Evolutionary conservation across 2,329 filamentous ascomycete genomes (phyloP).

Genomic region (Sporothrix protearum): DNA sequence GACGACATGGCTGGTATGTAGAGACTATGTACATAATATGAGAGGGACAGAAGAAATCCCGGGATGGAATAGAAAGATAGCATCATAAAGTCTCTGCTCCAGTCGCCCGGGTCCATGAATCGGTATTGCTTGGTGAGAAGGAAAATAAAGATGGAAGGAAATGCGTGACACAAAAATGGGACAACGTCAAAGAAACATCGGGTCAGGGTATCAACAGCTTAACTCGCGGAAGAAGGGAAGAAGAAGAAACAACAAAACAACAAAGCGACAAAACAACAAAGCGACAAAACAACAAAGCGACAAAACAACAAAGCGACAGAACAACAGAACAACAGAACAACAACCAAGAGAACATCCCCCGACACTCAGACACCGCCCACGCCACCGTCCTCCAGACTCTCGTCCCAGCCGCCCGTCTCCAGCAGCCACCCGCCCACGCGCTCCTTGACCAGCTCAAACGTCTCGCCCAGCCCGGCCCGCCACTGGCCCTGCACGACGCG

Average conservation of each 20-base stretch:
- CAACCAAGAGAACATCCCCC: background rate
- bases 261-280: too few relatives aligned
- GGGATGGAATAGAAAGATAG: background rate
- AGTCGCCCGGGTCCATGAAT: background rate
- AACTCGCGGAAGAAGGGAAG: background rate
- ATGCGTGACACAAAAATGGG: background rate
- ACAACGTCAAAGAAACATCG: background rate
- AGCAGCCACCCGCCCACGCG: conserved; percentile 70
- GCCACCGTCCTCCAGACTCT: conserved; percentile 60
- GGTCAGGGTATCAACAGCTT: conserved; percentile 30
- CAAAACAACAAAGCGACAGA: too few relatives aligned
- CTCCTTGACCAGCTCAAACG: conserved; percentile 68
- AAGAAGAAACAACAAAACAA: background rate
- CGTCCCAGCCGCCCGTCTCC: conserved; percentile 83
- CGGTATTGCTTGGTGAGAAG: background rate
- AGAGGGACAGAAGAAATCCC: background rate
- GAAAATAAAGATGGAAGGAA: background rate
- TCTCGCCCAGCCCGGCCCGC: conserved; percentile 77
- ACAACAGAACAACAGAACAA: background rate
- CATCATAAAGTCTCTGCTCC: background rate
- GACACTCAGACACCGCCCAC: conserved; percentile 43
- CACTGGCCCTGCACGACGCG: conserved; percentile 87
- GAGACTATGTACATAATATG: conserved; percentile 2
- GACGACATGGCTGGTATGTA: background rate
- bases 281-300: too few relatives aligned